Conservation (phyloP, 306 rosid species). For the Pyrus bretschneideri region DNA sequence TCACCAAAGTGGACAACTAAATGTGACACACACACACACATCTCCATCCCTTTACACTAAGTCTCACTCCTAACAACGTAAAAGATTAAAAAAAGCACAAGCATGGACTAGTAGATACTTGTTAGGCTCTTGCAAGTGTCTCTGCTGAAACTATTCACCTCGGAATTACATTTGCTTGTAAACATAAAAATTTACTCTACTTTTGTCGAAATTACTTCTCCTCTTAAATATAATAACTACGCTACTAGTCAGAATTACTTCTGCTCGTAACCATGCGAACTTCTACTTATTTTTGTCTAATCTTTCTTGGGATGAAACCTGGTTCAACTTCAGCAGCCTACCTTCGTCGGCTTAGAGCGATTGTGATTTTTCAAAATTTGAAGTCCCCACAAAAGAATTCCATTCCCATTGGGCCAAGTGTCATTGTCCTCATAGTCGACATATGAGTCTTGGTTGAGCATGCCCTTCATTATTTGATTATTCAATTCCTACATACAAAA, state of each 20-base stretch:
- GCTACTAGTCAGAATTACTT: no score
- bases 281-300: no score
- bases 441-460: constrained; percentile 21
- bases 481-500: background rate
- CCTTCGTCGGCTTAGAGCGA: background rate
- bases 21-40: constrained; percentile 42
- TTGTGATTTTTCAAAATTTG: background rate
- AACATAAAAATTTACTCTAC: no score
- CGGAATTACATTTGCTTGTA: no score
- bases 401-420: constrained; percentile 33
- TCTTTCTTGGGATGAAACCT: no score
- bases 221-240: no score
- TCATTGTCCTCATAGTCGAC: constrained; percentile 33
- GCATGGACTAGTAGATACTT: constrained; percentile 16
- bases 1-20: constrained; percentile 46
- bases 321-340: background rate
- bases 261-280: no score
- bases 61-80: constrained; percentile 1
- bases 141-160: no score
- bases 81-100: constrained; percentile 21
- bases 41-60: constrained; percentile 36
- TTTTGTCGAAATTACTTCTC: no score
- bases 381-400: constrained; percentile 6
- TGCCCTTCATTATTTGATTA: background rate
- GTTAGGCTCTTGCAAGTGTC: background rate